These are phyloP conservation scores for Isabelozyma pseudorhagii DNA, from an alignment of 805 yeast genomes.

Conservation along the genomic window DNA sequence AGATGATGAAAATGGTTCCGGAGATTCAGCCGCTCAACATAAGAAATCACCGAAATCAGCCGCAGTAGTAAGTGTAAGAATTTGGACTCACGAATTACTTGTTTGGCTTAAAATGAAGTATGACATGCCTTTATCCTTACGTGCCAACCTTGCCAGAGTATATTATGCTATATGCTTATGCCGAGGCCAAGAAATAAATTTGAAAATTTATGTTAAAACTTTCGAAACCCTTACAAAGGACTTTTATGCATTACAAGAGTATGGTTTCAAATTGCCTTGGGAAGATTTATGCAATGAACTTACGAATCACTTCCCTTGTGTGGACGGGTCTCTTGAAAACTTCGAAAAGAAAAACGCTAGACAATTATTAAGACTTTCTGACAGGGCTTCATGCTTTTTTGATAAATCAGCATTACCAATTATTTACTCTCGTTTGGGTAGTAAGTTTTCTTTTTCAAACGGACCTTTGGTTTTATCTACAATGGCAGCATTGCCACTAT, in stretches of 20 bases:
- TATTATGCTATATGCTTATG: constrained; percentile 70
- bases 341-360: constrained; percentile 49
- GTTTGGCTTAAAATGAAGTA: constrained; percentile 77
- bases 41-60: constrained; percentile 65
- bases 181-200: constrained; percentile 65
- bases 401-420: constrained; percentile 44
- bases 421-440: constrained; percentile 49
- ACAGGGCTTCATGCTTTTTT: constrained; percentile 54
- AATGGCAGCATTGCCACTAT: constrained; percentile 52
- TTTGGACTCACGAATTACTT: constrained; percentile 84
- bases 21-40: constrained; percentile 46
- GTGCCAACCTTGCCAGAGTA: constrained; percentile 61
- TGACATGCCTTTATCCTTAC: constrained; percentile 66
- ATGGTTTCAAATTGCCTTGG: constrained; percentile 53
- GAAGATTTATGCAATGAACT: constrained; percentile 38
- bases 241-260: constrained; percentile 32
- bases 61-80: constrained; percentile 68
- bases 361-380: constrained; percentile 49
- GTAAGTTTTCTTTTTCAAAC: constrained; percentile 52
- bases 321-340: constrained; percentile 44
- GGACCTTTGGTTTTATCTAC: constrained; percentile 50
- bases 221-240: constrained; percentile 58
- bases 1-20: constrained; percentile 31
- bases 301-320: constrained; percentile 26
- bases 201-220: constrained; percentile 58